These are phyloP conservation scores for Thielaviopsis populi DNA, from an alignment of 2,329 filamentous ascomycete genomes.

Conservation along the genomic window DNA sequence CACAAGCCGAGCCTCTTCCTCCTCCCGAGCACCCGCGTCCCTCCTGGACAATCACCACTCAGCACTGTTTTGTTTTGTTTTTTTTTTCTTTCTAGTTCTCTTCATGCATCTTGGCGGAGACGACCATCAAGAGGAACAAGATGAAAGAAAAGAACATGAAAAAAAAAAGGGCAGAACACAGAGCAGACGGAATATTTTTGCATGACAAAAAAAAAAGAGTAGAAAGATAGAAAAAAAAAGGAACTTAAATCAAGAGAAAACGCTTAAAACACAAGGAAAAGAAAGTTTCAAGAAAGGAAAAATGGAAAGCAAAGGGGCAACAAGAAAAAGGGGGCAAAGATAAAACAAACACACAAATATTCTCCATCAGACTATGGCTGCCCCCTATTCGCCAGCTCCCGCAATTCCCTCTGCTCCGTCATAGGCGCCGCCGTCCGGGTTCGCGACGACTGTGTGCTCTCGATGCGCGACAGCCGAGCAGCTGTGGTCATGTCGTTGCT, in stretches of 20 bases:
- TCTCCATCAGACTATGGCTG: slow-evolving; percentile 1
- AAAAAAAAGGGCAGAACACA: slow-evolving; percentile 18
- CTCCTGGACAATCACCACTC: background rate
- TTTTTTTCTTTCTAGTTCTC: background rate
- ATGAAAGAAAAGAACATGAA: slow-evolving; percentile 19
- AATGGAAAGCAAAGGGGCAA: background rate
- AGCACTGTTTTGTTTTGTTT: background rate
- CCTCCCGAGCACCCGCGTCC: background rate
- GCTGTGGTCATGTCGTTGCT: slow-evolving; percentile 87
- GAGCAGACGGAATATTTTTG: slow-evolving; percentile 3
- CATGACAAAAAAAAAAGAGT: slow-evolving; percentile 19
- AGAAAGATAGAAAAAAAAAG: slow-evolving; percentile 20
- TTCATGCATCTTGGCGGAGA: slow-evolving; percentile 22
- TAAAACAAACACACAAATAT: background rate
- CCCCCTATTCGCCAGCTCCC: background rate
- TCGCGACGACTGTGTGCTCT: slow-evolving; percentile 46
- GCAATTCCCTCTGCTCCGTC: background rate
- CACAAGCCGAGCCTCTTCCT: background rate
- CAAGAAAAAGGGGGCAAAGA: background rate
- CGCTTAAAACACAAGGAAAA: background rate
- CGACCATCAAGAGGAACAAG: slow-evolving; percentile 21
- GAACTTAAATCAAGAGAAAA: slow-evolving; percentile 17
- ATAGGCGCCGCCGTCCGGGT: background rate
- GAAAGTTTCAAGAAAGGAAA: background rate
- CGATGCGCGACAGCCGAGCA: slow-evolving; percentile 67